Percentiles rank a stretch among this genome's conserved stretches.
These are phyloP conservation scores for Delphinella strobiligena DNA, from an alignment of 2,329 filamentous ascomycete species.

Conservation along the genomic window DNA sequence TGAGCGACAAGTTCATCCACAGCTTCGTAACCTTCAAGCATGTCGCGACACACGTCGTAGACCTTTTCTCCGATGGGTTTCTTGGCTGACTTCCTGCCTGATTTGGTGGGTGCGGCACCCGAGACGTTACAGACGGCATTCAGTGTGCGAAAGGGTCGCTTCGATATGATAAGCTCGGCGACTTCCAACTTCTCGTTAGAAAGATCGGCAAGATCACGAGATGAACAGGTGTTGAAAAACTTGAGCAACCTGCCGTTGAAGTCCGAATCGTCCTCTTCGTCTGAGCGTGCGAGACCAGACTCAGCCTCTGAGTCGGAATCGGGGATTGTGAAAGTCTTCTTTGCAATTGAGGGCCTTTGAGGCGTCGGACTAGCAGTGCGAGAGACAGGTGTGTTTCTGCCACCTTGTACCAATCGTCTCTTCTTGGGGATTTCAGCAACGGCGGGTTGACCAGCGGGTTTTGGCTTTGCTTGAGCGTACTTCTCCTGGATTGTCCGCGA, in stretches of 20 bases:
- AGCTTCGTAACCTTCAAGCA: constrained; percentile 67
- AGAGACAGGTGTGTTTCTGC: constrained; percentile 24
- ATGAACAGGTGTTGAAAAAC: constrained; percentile 71
- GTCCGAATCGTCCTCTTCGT: constrained; percentile 14
- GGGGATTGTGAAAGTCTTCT: constrained; percentile 19
- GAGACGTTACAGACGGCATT: constrained; percentile 55
- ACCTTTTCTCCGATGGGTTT: constrained; percentile 51
- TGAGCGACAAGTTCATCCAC: constrained; percentile 70
- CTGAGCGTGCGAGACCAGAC: constrained; percentile 3
- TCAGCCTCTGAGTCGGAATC: constrained; percentile 20
- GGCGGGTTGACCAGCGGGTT: constrained; percentile 10
- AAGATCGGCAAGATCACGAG: constrained; percentile 69
- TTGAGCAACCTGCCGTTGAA: constrained; percentile 51
- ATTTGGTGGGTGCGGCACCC: constrained; percentile 34
- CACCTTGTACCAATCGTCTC: constrained; percentile 37
- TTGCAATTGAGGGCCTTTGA: constrained; percentile 8
- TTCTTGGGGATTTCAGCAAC: constrained; percentile 8
- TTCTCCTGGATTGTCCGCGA: constrained; percentile 40
- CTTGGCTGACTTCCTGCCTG: constrained; percentile 38
- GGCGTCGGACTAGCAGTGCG: constrained; percentile 12
- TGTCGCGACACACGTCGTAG: constrained; percentile 55
- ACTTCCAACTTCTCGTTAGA: constrained; percentile 60
- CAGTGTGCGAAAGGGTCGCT: constrained; percentile 62
- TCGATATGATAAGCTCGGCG: constrained; percentile 56
- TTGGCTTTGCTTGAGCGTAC: constrained; percentile 16